Percentiles rank a stretch among this genome's conserved stretches.
These are phyloP conservation scores for Pezicula carpinea DNA, from an alignment of 2,329 filamentous ascomycete genomes.

Conservation along the genomic window DNA sequence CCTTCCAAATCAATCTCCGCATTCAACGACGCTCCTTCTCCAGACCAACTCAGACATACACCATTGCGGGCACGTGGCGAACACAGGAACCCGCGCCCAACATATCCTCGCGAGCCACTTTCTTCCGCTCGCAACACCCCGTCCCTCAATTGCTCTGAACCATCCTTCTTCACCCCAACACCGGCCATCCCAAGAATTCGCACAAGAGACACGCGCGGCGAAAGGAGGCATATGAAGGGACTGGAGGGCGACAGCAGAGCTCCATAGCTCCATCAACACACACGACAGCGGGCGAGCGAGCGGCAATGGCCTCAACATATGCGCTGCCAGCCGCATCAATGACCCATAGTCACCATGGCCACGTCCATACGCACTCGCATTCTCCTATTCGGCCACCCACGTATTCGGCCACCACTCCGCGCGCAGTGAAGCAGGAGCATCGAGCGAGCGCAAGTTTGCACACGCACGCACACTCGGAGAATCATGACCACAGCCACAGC, in stretches of 20 bases:
- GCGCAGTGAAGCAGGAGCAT: conserved; percentile 17
- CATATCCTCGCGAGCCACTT: too few relatives aligned
- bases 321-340: conserved; percentile 28
- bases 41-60: background rate
- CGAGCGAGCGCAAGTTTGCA: conserved; percentile 23
- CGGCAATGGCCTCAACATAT: conserved; percentile 30
- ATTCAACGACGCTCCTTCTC: background rate
- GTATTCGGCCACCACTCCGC: conserved; percentile 16
- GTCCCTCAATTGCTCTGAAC: too few relatives aligned
- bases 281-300: conserved; percentile 3
- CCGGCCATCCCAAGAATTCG: too few relatives aligned
- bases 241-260: conserved; percentile 8
- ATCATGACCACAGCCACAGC: conserved; percentile 9
- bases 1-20: background rate
- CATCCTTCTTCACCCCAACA: too few relatives aligned
- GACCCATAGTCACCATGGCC: conserved; percentile 23
- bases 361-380: conserved; percentile 32
- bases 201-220: background rate
- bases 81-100: too few relatives aligned
- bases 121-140: too few relatives aligned
- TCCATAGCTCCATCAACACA: conserved; percentile 17
- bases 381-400: conserved; percentile 27
- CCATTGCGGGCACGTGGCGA: too few relatives aligned
- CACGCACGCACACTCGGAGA: conserved; percentile 24
- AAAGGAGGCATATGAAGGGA: conserved; percentile 13